phyloP scores from a whole-genome alignment of 176 grass and related monocot species.

The Pontederia paniculata region DNA sequence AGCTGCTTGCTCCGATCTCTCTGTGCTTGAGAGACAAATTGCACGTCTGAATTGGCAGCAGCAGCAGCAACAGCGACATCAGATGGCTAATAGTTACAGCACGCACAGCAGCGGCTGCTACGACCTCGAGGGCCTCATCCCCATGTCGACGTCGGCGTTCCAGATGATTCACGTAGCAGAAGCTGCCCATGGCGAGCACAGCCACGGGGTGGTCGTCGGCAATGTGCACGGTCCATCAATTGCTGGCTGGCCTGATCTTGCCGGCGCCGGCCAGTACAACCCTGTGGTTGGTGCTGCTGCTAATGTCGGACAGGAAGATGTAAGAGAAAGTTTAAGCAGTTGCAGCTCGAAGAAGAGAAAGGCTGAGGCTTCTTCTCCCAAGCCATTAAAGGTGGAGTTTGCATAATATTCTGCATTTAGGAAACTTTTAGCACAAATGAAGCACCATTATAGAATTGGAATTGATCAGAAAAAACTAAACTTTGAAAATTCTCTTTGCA shows the following conservation, averaged over 20 bases:
- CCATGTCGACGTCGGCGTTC: background rate
- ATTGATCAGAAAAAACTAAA: background rate
- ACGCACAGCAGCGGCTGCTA: background rate
- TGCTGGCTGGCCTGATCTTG: constrained; percentile 58
- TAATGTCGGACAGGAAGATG: background rate
- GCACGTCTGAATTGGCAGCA: constrained; percentile 23
- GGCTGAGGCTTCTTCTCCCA: constrained; percentile 17
- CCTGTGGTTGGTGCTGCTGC: constrained; percentile 11
- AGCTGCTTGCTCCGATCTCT: constrained; percentile 19
- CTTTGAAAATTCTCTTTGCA: constrained; percentile 2
- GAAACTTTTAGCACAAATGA: background rate
- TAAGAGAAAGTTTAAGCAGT: background rate
- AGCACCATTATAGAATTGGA: no score
- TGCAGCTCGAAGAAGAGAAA: constrained; percentile 52
- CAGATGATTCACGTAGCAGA: no score
- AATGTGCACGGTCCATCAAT: constrained; percentile 9
- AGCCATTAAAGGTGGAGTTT: constrained; percentile 45
- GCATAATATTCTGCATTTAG: background rate
- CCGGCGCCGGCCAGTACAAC: constrained; percentile 6
- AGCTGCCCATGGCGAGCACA: background rate
- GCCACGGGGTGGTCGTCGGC: background rate
- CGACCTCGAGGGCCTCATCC: no score
- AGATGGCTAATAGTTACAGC: constrained; percentile 11
- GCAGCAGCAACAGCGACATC: no score
- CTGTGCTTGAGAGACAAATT: constrained; percentile 25